Base-by-base conservation (phyloP, 495 filamentous ascomycete species). In the Penicillium lividum region DNA sequence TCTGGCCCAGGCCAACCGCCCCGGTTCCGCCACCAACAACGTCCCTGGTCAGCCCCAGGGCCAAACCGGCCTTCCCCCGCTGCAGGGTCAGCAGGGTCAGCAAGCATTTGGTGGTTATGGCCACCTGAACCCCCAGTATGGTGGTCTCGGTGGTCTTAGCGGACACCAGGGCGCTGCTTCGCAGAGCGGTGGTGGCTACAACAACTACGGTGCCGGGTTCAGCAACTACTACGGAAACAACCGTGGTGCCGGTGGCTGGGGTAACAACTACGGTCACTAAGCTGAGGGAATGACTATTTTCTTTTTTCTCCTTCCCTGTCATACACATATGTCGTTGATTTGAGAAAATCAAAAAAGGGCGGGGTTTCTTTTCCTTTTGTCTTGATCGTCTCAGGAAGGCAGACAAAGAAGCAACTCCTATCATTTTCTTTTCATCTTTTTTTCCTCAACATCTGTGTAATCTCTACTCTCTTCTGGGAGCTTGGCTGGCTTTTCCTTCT, bases 1-100 rank as follows among this genome's bases (percentile, higher is more conserved):
- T 7, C 83, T 96, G 29, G 86, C 84, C 30, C 89, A 90, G 65
- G 87, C 90, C 36, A 80, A 79, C 65, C 89, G 92, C 56, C 92
- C 92, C 15, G 91, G 90, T 18, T 96, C 92, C 33, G 91, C 92
- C 13, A 86, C 88, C 13, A 94, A 92, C 73, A 86, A 81, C 59
- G 81, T 80, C 13, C 82, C 84, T 16, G 83, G 82, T 7, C 89
- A 91, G 69, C 73, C 80, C 51, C 74, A 78, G 62, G 75, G 71
- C 36, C 80, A 82, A 62, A 72, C 73, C 47, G 84, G 88, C 31
- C 79, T 93, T 46, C 91, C 90, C 29, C 89, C 89, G 27, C 85
- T 89, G 40, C 92, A 93, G 73, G 81, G 82, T 43, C 80, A 87
- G 64, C 83, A 86, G 69, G 81, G 81, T 46, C 80, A 87, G 64